Conservation (phyloP, 2,329 filamentous ascomycete genomes). For the Penicillium concentricum region DNA sequence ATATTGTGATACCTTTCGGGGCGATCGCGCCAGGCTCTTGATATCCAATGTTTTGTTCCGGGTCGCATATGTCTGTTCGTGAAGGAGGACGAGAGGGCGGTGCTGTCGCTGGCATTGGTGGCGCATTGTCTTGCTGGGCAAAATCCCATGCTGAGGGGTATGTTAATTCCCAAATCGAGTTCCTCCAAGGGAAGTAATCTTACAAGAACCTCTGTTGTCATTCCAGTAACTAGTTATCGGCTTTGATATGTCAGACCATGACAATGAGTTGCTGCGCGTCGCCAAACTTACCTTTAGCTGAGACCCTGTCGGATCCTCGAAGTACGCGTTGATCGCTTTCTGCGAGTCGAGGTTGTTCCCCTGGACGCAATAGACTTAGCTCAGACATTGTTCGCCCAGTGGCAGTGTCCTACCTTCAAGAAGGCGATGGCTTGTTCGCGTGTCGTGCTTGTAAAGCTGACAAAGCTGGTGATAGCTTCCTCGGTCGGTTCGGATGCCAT, state of each 20-base stretch:
- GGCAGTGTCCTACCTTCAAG: slow-evolving; percentile 35
- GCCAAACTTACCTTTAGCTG: slow-evolving; percentile 30
- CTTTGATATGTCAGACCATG: slow-evolving; percentile 8
- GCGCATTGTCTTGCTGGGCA: slow-evolving; percentile 37
- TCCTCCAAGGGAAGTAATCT: slow-evolving; percentile 1
- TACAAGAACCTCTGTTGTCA: slow-evolving; percentile 29
- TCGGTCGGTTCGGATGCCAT: slow-evolving; percentile 43
- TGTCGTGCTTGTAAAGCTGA: slow-evolving; percentile 41
- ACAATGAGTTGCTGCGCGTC: background rate
- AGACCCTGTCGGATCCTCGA: slow-evolving; percentile 44
- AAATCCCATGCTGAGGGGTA: slow-evolving; percentile 37
- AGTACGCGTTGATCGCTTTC: slow-evolving; percentile 49
- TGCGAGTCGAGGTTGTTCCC: slow-evolving; percentile 46
- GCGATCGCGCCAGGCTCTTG: slow-evolving; percentile 27
- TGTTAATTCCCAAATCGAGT: background rate
- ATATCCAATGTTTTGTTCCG: slow-evolving; percentile 17
- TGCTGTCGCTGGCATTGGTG: slow-evolving; percentile 35
- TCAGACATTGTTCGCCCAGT: background rate
- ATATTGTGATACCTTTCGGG: slow-evolving; percentile 24
- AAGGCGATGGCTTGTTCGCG: slow-evolving; percentile 43
- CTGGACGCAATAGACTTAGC: slow-evolving; percentile 29
- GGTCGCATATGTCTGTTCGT: slow-evolving; percentile 37
- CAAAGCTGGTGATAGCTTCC: slow-evolving; percentile 42
- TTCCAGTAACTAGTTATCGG: slow-evolving; percentile 25
- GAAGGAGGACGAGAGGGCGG: slow-evolving; percentile 51